Conservation (phyloP, 2,329 filamentous ascomycete genomes). For the Aspergillus sp. region DNA sequence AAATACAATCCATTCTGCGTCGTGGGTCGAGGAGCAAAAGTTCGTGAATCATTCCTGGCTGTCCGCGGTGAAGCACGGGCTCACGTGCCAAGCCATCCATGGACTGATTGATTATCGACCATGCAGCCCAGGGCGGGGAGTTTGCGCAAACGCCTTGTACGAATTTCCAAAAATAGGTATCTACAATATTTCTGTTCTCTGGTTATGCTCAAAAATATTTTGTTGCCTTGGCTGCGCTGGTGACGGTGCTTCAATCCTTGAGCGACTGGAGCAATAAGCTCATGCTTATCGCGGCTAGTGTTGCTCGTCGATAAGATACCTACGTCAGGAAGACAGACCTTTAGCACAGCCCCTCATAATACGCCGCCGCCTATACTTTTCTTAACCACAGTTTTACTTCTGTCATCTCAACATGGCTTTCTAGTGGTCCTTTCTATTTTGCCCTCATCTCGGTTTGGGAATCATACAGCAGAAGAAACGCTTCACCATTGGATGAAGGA, state of each 20-base stretch:
- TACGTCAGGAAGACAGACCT: not conserved
- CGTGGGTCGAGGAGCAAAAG: not conserved
- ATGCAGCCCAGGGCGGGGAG: no score
- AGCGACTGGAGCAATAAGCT: not conserved
- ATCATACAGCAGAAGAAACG: not conserved
- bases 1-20: slow-evolving; percentile 21
- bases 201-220: not conserved
- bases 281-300: slow-evolving; percentile 2
- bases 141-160: not conserved
- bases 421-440: not conserved
- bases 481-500: not conserved
- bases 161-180: not conserved
- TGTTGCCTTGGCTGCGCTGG: not conserved
- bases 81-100: not conserved
- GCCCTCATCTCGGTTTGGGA: not conserved
- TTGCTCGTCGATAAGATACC: not conserved
- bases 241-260: not conserved
- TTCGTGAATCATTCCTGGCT: not conserved
- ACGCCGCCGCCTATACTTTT: not conserved
- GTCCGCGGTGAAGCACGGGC: slow-evolving; percentile 1
- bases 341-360: not conserved
- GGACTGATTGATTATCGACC: not conserved
- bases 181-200: not conserved
- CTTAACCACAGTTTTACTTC: not conserved
- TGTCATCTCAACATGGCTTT: not conserved